These are phyloP conservation scores for Colletotrichum sojae DNA, from an alignment of 2,329 filamentous ascomycete species.

Conservation along the genomic window DNA sequence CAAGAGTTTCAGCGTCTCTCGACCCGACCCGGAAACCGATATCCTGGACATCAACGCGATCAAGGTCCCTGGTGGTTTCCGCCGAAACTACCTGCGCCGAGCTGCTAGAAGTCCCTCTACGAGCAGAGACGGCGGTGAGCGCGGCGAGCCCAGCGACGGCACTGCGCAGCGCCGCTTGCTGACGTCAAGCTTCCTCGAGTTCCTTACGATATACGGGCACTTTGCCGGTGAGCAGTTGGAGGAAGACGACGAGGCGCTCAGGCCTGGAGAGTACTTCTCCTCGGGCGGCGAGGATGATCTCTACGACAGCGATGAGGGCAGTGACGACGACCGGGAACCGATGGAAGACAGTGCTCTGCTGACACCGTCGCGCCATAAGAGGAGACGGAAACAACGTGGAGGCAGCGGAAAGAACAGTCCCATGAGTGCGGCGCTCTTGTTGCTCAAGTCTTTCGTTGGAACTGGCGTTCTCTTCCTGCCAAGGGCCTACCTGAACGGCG, in stretches of 20 bases:
- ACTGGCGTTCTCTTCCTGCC: constrained; percentile 96
- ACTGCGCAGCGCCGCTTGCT: constrained; percentile 74
- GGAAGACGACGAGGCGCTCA: constrained; percentile 92
- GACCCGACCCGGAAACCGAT: constrained; percentile 84
- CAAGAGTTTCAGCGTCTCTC: constrained; percentile 86
- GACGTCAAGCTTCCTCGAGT: constrained; percentile 95
- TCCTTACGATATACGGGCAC: constrained; percentile 94
- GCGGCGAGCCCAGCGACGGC: constrained; percentile 51
- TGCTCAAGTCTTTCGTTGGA: constrained; percentile 98
- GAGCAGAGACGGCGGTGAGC: constrained; percentile 56
- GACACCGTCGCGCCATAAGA: constrained; percentile 79
- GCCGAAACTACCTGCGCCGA: constrained; percentile 88
- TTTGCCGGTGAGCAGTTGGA: constrained; percentile 97
- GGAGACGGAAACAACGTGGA: constrained; percentile 82
- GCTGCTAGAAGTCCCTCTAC: constrained; percentile 74
- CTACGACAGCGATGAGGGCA: constrained; percentile 58
- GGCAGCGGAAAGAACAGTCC: constrained; percentile 83
- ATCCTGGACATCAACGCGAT: constrained; percentile 90
- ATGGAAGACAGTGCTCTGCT: constrained; percentile 91
- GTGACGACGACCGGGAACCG: constrained; percentile 80
- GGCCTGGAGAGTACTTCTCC: constrained; percentile 91
- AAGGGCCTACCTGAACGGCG: constrained; percentile 93
- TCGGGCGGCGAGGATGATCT: constrained; percentile 77
- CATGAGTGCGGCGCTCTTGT: constrained; percentile 83
- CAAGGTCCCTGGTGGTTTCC: constrained; percentile 92